Conservation (phyloP, 306 rosid genomes). For the Parietaria judaica region DNA sequence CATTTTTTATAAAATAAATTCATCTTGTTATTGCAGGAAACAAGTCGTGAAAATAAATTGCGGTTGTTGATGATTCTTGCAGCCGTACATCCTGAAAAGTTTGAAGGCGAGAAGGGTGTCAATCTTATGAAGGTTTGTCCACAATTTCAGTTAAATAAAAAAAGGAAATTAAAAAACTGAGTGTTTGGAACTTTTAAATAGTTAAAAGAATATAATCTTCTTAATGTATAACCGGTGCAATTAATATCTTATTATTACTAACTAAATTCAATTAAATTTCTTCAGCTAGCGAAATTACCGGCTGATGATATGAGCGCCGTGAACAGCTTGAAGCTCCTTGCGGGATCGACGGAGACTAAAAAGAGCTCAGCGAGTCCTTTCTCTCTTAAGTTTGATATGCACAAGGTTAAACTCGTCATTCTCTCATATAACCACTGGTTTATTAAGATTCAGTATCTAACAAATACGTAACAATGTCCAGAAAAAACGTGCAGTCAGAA, state of each 20-base stretch:
- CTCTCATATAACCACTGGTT: neutral
- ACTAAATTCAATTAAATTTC: neutral
- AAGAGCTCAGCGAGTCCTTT: slow-evolving; percentile 48
- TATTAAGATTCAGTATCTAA: slow-evolving; percentile 19
- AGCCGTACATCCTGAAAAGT: slow-evolving; percentile 85
- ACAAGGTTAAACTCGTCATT: slow-evolving; percentile 44
- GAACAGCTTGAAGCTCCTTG: slow-evolving; percentile 65
- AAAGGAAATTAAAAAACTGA: no score
- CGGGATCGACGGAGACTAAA: slow-evolving; percentile 58
- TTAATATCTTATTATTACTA: slow-evolving; percentile 1
- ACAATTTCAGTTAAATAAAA: neutral
- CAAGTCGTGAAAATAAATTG: slow-evolving; percentile 74
- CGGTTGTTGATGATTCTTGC: slow-evolving; percentile 93
- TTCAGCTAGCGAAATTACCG: slow-evolving; percentile 66
- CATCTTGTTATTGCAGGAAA: slow-evolving; percentile 47
- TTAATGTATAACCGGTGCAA: neutral
- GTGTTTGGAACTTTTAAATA: no score
- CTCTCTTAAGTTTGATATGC: slow-evolving; percentile 76
- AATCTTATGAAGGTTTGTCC: slow-evolving; percentile 76
- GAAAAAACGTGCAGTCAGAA: slow-evolving; percentile 82
- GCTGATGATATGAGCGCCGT: slow-evolving; percentile 67
- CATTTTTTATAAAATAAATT: neutral
- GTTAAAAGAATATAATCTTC: no score
- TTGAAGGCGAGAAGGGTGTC: slow-evolving; percentile 84
- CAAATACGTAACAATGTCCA: slow-evolving; percentile 29